phyloP scores from a whole-genome alignment of 2,329 filamentous ascomycete genomes.

The Colletotrichum sp. region DNA sequence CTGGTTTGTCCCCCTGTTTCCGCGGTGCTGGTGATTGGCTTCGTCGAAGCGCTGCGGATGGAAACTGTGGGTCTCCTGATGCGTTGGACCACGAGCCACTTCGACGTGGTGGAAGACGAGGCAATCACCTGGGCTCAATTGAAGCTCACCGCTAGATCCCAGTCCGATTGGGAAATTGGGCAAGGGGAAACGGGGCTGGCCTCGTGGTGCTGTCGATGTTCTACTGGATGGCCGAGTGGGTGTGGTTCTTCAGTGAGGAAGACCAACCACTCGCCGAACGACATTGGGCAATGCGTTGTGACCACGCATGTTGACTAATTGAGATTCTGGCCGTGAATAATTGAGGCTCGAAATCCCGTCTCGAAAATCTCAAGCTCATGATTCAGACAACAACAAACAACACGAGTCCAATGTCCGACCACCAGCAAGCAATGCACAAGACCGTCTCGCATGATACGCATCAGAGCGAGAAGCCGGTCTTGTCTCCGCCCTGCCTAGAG shows the following conservation, averaged over 20 bases:
- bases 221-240: not conserved
- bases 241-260: not conserved
- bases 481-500: not conserved
- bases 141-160: not conserved
- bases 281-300: not conserved
- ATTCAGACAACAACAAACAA: not conserved
- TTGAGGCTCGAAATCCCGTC: not conserved
- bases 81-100: not conserved
- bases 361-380: not conserved
- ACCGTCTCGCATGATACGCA: not conserved
- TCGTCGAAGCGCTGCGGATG: not conserved
- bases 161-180: not conserved
- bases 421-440: not conserved
- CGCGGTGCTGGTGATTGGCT: not conserved
- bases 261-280: not conserved
- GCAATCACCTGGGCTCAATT: not conserved
- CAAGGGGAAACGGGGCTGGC: not conserved
- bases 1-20: not conserved
- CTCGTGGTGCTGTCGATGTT: not conserved
- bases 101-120: not conserved
- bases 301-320: not conserved
- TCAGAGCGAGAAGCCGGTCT: not conserved
- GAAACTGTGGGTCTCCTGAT: not conserved
- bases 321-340: not conserved
- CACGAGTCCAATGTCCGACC: not conserved